phyloP scores from a whole-genome alignment of 192 early-diverging fungal species.

The Coemansia sp. region DNA sequence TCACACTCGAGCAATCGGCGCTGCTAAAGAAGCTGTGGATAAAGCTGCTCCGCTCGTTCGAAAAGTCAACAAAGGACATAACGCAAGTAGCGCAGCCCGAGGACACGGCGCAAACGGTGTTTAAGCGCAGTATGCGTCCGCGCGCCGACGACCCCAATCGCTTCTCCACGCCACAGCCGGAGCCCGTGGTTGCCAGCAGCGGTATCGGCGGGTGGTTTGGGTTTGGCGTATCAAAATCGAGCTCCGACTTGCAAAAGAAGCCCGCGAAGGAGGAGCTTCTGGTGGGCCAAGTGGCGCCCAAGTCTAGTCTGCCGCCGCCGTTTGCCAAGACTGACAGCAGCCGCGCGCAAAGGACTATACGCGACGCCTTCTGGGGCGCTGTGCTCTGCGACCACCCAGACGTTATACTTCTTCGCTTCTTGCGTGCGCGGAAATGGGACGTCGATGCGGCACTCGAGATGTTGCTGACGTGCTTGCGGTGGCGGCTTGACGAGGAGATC shows the following conservation, averaged over 20 bases:
- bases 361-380: constrained; percentile 64
- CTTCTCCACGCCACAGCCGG: constrained; percentile 7
- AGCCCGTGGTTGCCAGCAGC: constrained; percentile 9
- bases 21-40: constrained; percentile 59
- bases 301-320: constrained; percentile 25
- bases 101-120: background rate
- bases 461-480: constrained; percentile 70
- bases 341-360: constrained; percentile 33
- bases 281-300: constrained; percentile 26
- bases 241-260: constrained; percentile 5
- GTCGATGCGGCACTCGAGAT: constrained; percentile 72
- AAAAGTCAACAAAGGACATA: constrained; percentile 17
- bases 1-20: constrained; percentile 50
- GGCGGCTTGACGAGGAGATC: constrained; percentile 70
- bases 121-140: constrained; percentile 26
- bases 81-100: constrained; percentile 8
- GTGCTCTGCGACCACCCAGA: constrained; percentile 73
- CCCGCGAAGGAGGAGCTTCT: constrained; percentile 11
- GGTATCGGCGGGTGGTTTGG: constrained; percentile 32
- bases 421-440: constrained; percentile 91
- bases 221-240: constrained; percentile 27
- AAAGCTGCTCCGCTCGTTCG: constrained; percentile 47
- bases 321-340: background rate
- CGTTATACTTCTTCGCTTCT: constrained; percentile 73
- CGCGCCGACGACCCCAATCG: constrained; percentile 5